These are phyloP conservation scores for Lavandula angustifolia DNA, from an alignment of 257 asterid species.

Conservation along the genomic window DNA sequence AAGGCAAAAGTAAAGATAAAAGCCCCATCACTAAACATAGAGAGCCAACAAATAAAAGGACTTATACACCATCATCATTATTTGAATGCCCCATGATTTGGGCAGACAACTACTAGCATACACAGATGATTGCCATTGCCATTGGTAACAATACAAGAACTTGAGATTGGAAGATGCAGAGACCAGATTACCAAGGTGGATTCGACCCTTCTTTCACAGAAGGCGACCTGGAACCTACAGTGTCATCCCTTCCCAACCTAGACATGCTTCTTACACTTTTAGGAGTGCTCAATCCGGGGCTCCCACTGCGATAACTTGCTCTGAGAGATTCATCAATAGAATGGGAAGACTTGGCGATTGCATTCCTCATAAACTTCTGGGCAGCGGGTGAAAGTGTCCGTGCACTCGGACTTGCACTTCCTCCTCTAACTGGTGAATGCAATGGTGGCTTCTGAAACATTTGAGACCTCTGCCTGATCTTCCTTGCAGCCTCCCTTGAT, in stretches of 20 bases:
- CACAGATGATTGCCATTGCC: conserved; percentile 27
- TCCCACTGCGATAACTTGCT: conserved; percentile 88
- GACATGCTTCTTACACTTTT: conserved; percentile 88
- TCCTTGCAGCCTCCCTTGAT: conserved; percentile 93
- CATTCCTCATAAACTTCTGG: conserved; percentile 84
- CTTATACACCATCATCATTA: conserved; percentile 7
- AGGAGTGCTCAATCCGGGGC: conserved; percentile 80
- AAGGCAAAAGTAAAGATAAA: neutral
- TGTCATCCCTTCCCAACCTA: conserved; percentile 72
- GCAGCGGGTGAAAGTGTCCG: conserved; percentile 81
- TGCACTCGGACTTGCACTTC: conserved; percentile 77
- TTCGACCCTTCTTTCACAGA: conserved; percentile 64
- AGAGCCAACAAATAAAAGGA: neutral
- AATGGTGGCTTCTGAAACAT: conserved; percentile 93
- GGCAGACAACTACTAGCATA: conserved; percentile 22
- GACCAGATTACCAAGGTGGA: conserved; percentile 61
- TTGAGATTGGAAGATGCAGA: conserved; percentile 9
- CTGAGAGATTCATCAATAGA: conserved; percentile 85
- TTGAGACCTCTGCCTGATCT: conserved; percentile 80
- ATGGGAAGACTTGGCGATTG: conserved; percentile 79
- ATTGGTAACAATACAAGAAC: conserved; percentile 25
- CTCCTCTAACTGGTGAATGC: conserved; percentile 88
- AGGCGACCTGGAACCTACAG: conserved; percentile 64
- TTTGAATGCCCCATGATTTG: conserved; percentile 6
- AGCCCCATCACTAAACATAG: neutral